Conservation (phyloP, 345 rosid genomes). For the Salix suchowensis region DNA sequence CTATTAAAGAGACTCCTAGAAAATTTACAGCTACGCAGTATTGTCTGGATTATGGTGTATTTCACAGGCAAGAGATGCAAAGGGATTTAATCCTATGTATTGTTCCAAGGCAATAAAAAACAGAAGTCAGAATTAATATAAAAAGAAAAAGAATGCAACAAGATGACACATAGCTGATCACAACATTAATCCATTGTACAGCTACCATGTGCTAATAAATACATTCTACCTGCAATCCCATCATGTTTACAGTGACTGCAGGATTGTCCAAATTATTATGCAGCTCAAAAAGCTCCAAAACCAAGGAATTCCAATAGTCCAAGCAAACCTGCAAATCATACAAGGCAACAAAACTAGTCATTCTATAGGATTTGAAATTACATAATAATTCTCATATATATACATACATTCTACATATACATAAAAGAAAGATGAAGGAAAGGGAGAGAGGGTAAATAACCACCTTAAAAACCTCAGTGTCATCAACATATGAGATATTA, state of each 20-base stretch:
- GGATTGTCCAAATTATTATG: constrained; percentile 80
- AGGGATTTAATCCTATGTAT: neutral
- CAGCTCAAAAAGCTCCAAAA: constrained; percentile 84
- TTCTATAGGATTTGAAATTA: neutral
- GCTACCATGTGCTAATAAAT: neutral
- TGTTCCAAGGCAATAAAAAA: neutral
- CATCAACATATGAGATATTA: constrained; percentile 91
- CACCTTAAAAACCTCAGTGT: constrained; percentile 99
- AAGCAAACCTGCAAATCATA: constrained; percentile 67
- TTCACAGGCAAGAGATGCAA: constrained; percentile 27
- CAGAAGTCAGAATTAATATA: neutral
- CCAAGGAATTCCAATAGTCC: constrained; percentile 96
- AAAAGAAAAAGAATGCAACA: neutral
- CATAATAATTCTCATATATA: neutral
- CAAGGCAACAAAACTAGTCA: neutral
- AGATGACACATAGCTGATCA: neutral
- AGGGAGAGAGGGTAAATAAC: neutral
- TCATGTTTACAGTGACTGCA: constrained; percentile 61
- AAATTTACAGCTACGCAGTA: constrained; percentile 55
- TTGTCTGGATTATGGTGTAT: constrained; percentile 71
- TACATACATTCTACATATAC: neutral
- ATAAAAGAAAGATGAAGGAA: neutral
- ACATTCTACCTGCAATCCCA: constrained; percentile 69
- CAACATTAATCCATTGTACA: neutral
- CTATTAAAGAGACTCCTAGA: neutral